Percentiles rank a stretch among this genome's conserved stretches.
These are phyloP conservation scores for Apiospora saccharicola DNA, from an alignment of 2,329 filamentous ascomycete genomes.

Conservation along the genomic window DNA sequence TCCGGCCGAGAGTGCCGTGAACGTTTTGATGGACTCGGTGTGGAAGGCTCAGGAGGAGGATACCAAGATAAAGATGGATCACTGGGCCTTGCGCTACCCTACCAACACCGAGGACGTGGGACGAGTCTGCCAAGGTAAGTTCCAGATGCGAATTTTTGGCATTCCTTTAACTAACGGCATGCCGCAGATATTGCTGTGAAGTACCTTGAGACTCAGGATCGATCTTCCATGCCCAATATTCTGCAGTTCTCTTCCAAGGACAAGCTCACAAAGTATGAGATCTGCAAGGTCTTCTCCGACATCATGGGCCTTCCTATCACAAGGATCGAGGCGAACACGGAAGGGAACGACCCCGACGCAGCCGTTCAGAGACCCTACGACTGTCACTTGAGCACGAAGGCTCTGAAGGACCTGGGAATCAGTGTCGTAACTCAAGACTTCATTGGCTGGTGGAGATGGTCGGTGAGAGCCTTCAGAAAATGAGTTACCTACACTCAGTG, in stretches of 20 bases:
- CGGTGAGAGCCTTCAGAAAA: conserved; percentile 66
- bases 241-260: conserved; percentile 91
- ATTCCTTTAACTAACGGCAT: neutral
- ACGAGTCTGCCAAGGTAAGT: conserved; percentile 73
- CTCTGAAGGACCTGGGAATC: conserved; percentile 76
- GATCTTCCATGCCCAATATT: conserved; percentile 67
- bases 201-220: conserved; percentile 63
- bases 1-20: conserved; percentile 81
- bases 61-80: conserved; percentile 77
- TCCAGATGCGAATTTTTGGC: neutral
- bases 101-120: conserved; percentile 90
- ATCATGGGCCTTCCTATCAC: conserved; percentile 79
- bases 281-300: conserved; percentile 78
- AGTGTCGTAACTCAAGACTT: conserved; percentile 79
- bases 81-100: conserved; percentile 84
- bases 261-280: conserved; percentile 87
- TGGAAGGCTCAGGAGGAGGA: conserved; percentile 74
- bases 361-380: conserved; percentile 84
- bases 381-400: conserved; percentile 83
- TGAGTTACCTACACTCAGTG: conserved; percentile 40
- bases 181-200: conserved; percentile 71
- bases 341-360: conserved; percentile 75
- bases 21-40: conserved; percentile 78
- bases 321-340: conserved; percentile 72
- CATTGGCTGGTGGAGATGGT: conserved; percentile 78